Conservation (phyloP, 2,329 filamentous ascomycete species). For the Didymella lethalis region DNA sequence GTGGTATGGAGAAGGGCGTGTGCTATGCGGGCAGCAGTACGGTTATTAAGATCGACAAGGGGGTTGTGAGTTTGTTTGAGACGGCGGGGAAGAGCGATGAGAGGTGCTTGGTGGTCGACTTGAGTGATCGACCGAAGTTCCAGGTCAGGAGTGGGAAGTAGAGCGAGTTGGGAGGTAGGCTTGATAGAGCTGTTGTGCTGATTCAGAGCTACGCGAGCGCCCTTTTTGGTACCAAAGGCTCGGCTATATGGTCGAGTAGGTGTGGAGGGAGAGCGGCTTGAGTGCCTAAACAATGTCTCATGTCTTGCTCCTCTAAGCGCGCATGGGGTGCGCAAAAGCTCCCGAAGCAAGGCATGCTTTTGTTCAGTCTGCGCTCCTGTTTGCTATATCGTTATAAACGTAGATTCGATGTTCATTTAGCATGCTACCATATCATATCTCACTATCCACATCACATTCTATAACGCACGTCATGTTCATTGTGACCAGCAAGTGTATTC, state of each 20-base stretch:
- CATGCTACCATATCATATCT: conserved; percentile 1
- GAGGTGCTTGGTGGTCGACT: conserved; percentile 73
- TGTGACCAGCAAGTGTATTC: conserved; percentile 46
- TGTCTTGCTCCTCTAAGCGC: background rate
- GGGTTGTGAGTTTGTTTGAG: conserved; percentile 73
- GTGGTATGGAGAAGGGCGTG: conserved; percentile 70
- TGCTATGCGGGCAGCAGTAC: conserved; percentile 78
- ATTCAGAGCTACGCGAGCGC: background rate
- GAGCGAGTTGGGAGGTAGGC: background rate
- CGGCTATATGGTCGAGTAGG: background rate
- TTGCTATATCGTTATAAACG: background rate
- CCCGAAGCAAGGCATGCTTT: background rate
- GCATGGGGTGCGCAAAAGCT: background rate
- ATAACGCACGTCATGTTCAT: conserved; percentile 25
- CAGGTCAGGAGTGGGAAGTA: conserved; percentile 42
- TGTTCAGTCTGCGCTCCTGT: background rate
- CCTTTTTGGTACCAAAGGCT: background rate
- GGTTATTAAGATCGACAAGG: conserved; percentile 70
- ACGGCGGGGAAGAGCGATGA: conserved; percentile 75
- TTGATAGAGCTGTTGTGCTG: background rate
- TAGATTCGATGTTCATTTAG: background rate
- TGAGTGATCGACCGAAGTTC: conserved; percentile 53
- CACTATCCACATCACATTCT: conserved; percentile 7
- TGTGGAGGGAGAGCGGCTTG: background rate
- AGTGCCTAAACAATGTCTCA: background rate